phyloP scores from a whole-genome alignment of 1,284 basidiomycete species.

The Malassezia sympodialis region DNA sequence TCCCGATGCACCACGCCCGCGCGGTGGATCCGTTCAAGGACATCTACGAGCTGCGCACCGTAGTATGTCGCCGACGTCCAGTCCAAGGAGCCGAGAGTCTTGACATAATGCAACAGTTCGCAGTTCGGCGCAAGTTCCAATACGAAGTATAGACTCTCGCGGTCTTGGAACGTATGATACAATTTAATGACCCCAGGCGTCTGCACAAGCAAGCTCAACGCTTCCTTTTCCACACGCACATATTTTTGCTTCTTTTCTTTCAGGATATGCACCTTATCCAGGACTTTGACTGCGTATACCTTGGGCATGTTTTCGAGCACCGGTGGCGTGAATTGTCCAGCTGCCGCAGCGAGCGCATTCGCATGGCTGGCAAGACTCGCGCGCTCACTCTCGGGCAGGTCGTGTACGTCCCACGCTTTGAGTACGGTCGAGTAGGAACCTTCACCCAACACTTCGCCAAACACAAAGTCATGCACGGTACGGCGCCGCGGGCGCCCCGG shows the following conservation, averaged over 20 bases:
- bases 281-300: constrained; percentile 43
- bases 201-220: constrained; percentile 38
- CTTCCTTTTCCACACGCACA: constrained; percentile 44
- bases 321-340: not conserved
- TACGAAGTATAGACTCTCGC: constrained; percentile 44
- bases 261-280: constrained; percentile 47
- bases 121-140: constrained; percentile 43
- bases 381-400: constrained; percentile 6
- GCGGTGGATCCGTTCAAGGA: constrained; percentile 38
- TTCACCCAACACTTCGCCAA: constrained; percentile 45
- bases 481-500: constrained; percentile 13
- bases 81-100: constrained; percentile 38
- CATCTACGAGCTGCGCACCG: constrained; percentile 38
- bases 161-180: constrained; percentile 46
- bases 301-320: not conserved
- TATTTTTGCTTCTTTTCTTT: constrained; percentile 48
- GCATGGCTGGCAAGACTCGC: not conserved
- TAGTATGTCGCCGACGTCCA: constrained; percentile 27
- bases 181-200: constrained; percentile 42
- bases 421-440: constrained; percentile 47
- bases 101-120: constrained; percentile 39
- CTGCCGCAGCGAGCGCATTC: constrained; percentile 6
- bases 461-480: constrained; percentile 39
- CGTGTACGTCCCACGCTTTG: constrained; percentile 42
- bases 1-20: constrained; percentile 40